These are phyloP conservation scores for Saxophila tyrrhenica DNA, from an alignment of 495 filamentous ascomycete species.

Conservation along the genomic window DNA sequence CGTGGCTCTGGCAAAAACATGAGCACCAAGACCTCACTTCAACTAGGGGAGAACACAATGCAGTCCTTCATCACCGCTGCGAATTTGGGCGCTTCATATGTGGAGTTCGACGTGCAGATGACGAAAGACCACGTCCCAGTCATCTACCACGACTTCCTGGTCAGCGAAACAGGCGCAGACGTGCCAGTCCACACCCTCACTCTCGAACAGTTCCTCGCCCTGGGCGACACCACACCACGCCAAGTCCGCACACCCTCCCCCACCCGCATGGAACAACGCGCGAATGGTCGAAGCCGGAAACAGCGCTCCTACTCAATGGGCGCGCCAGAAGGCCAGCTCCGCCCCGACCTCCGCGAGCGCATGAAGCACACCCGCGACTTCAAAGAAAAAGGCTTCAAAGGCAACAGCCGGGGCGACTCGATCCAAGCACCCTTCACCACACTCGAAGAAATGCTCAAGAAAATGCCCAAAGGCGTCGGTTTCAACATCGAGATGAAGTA, in stretches of 20 bases:
- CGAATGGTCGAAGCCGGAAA: slow-evolving; percentile 3
- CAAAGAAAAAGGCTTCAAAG: slow-evolving; percentile 89
- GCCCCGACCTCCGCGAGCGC: slow-evolving; percentile 62
- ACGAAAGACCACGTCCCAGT: slow-evolving; percentile 98
- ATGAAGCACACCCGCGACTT: slow-evolving; percentile 97
- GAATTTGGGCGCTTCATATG: slow-evolving; percentile 82
- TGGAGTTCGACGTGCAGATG: slow-evolving; percentile 90
- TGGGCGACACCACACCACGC: slow-evolving; percentile 49
- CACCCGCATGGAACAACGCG: slow-evolving; percentile 21
- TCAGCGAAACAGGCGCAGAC: slow-evolving; percentile 96
- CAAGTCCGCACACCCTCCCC: slow-evolving; percentile 39
- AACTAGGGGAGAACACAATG: slow-evolving; percentile 91
- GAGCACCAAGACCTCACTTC: slow-evolving; percentile 61
- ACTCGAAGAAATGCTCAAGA: slow-evolving; percentile 79
- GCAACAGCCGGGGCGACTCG: slow-evolving; percentile 81
- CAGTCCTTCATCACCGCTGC: slow-evolving; percentile 93
- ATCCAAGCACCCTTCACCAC: slow-evolving; percentile 95
- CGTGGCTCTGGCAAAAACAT: slow-evolving; percentile 89
- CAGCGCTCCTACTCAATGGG: slow-evolving; percentile 30
- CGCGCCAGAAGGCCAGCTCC: slow-evolving; percentile 35
- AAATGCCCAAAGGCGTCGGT: slow-evolving; percentile 66
- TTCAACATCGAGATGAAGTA: slow-evolving; percentile 99
- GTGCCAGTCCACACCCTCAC: slow-evolving; percentile 93
- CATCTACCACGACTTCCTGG: slow-evolving; percentile 98
- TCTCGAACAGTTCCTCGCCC: slow-evolving; percentile 83